Percentiles rank a stretch among this genome's conserved stretches.
Evolutionary conservation across 257 asterid species (phyloP).

Genomic region (Nicotiana tomentosiformis): DNA sequence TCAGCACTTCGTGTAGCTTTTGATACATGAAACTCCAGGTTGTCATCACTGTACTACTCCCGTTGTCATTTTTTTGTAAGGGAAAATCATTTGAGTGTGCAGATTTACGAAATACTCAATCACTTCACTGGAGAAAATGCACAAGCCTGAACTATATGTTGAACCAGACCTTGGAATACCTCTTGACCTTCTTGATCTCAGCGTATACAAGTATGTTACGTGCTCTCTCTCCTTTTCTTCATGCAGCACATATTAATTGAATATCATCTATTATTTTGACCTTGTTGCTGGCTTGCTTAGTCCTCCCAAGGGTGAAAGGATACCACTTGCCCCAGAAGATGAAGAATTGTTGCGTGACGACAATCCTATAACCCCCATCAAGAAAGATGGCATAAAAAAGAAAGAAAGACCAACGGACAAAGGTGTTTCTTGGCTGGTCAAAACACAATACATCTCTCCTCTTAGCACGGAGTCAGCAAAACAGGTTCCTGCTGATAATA

Average conservation of each 20-base stretch:
- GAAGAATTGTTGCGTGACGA: slow-evolving; percentile 92
- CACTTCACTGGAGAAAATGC: slow-evolving; percentile 85
- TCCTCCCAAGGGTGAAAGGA: slow-evolving; percentile 71
- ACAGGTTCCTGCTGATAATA: slow-evolving; percentile 47
- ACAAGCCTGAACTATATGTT: slow-evolving; percentile 87
- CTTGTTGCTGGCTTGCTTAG: slow-evolving; percentile 37
- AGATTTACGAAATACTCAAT: slow-evolving; percentile 79
- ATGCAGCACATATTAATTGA: neutral
- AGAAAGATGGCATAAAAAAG: slow-evolving; percentile 80
- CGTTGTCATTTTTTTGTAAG: neutral
- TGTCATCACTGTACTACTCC: neutral
- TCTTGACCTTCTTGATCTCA: slow-evolving; percentile 93
- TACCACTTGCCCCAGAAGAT: slow-evolving; percentile 80
- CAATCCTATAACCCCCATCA: slow-evolving; percentile 73
- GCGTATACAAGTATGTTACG: slow-evolving; percentile 75
- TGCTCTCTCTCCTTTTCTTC: slow-evolving; percentile 10
- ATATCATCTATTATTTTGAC: slow-evolving; percentile 18
- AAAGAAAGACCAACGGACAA: slow-evolving; percentile 94
- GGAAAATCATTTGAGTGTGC: slow-evolving; percentile 27
- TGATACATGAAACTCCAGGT: slow-evolving; percentile 2
- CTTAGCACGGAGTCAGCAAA: slow-evolving; percentile 79
- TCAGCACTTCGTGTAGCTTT: neutral
- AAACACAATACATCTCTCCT: slow-evolving; percentile 95
- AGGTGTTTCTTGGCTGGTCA: slow-evolving; percentile 97
- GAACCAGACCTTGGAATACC: slow-evolving; percentile 99